Conservation (phyloP, 345 rosid genomes). For the Rhizophora mangle region DNA sequence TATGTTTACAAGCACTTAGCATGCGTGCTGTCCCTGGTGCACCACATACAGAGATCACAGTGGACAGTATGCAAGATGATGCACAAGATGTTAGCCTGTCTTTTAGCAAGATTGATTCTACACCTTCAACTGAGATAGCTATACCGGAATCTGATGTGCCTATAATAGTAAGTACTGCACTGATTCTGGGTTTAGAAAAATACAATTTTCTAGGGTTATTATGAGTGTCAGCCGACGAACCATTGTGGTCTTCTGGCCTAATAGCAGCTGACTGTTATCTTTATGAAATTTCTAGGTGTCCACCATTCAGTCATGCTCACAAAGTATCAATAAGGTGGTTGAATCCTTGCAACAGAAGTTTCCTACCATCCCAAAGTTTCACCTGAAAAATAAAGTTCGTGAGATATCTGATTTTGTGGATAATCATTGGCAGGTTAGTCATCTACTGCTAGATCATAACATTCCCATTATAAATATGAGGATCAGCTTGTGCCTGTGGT, state of each 20-base stretch:
- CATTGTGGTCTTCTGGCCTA: neutral
- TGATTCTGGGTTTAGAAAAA: neutral
- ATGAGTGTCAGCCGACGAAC: neutral
- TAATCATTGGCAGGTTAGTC: constrained; percentile 91
- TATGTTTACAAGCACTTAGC: constrained; percentile 67
- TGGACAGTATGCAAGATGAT: constrained; percentile 30
- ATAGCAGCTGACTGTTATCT: constrained; percentile 18
- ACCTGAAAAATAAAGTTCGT: constrained; percentile 65
- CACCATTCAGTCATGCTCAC: constrained; percentile 62
- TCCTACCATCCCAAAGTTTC: constrained; percentile 63
- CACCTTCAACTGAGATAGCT: constrained; percentile 30
- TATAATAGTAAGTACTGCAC: constrained; percentile 40
- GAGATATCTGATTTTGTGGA: constrained; percentile 79
- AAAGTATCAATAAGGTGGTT: constrained; percentile 57
- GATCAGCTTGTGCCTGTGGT: neutral
- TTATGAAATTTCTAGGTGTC: constrained; percentile 53
- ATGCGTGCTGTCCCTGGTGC: constrained; percentile 47
- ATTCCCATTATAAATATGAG: neutral
- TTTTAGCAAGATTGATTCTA: constrained; percentile 27
- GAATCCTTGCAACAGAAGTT: constrained; percentile 75
- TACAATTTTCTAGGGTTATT: neutral
- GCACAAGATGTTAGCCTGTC: constrained; percentile 38
- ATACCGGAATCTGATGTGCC: constrained; percentile 61
- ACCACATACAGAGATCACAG: constrained; percentile 38
- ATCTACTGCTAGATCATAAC: neutral